Percentiles rank a stretch among this genome's conserved stretches.
Evolutionary conservation across 805 yeast genomes (phyloP).

Genomic region (Tetrapisispora nanseiensis): DNA sequence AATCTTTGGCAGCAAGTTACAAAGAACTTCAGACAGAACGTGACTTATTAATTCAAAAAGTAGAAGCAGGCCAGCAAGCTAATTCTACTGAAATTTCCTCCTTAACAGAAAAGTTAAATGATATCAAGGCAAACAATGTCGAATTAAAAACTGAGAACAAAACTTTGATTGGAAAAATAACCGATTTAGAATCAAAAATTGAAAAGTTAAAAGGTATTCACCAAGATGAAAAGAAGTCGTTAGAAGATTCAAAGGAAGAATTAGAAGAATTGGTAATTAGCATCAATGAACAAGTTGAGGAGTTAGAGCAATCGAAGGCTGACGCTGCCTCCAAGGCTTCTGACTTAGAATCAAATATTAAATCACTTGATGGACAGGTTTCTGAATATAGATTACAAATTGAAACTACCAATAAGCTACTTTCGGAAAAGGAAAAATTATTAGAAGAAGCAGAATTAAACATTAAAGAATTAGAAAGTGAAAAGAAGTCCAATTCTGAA

Average conservation of each 20-base stretch:
- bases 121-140: constrained; percentile 5
- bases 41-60: constrained; percentile 9
- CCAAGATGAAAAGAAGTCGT: not conserved
- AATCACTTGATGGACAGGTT: not conserved
- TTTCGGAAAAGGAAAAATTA: not conserved
- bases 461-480: not conserved
- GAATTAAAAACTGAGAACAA: constrained; percentile 6
- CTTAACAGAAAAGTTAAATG: constrained; percentile 8
- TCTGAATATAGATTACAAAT: not conserved
- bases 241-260: constrained; percentile 2
- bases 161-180: not conserved
- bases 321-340: constrained; percentile 14
- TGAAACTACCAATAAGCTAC: not conserved
- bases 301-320: constrained; percentile 24
- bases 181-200: constrained; percentile 2
- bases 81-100: constrained; percentile 9
- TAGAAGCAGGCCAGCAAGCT: constrained; percentile 7
- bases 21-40: constrained; percentile 23
- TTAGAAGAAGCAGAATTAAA: not conserved
- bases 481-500: not conserved
- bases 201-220: constrained; percentile 1
- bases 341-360: constrained; percentile 2
- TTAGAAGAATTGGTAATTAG: constrained; percentile 14
- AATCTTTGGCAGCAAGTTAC: constrained; percentile 32
- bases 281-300: constrained; percentile 19